phyloP scores from a whole-genome alignment of 345 rosid genomes.

The Cardamine chenopodiifolia region DNA sequence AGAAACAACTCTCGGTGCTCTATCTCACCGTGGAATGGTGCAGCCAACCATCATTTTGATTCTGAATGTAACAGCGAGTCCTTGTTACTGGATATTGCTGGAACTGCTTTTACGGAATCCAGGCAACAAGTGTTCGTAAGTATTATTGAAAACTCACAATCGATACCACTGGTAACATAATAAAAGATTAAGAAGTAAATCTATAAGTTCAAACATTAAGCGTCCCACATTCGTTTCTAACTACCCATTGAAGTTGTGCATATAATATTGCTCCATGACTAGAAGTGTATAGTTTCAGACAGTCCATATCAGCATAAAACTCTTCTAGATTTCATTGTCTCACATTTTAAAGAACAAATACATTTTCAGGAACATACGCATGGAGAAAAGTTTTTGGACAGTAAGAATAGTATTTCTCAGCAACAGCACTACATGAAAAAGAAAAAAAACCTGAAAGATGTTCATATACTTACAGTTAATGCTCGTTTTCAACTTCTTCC shows the following conservation, averaged over 20 bases:
- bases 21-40: background rate
- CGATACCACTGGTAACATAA: background rate
- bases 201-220: constrained; percentile 2
- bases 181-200: background rate
- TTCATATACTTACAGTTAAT: constrained; percentile 45
- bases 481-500: constrained; percentile 57
- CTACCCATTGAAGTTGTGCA: constrained; percentile 13
- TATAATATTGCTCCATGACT: background rate
- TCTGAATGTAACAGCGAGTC: constrained; percentile 20
- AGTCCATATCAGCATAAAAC: background rate
- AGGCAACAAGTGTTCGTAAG: constrained; percentile 16
- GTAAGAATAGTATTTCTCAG: background rate
- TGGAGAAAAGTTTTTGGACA: background rate
- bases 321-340: background rate
- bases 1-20: constrained; percentile 8
- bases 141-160: background rate
- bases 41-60: constrained; percentile 29
- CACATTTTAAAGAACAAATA: background rate
- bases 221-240: background rate
- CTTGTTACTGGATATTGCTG: constrained; percentile 10
- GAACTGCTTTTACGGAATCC: constrained; percentile 23
- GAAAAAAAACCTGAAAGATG: constrained; percentile 13
- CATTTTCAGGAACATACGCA: background rate
- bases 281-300: background rate
- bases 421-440: background rate